A percentile compares a stretch with the other conserved stretches of the same genome.
These are phyloP conservation scores for Venturia nashicola DNA, from an alignment of 2,329 filamentous ascomycete genomes.

Conservation along the genomic window DNA sequence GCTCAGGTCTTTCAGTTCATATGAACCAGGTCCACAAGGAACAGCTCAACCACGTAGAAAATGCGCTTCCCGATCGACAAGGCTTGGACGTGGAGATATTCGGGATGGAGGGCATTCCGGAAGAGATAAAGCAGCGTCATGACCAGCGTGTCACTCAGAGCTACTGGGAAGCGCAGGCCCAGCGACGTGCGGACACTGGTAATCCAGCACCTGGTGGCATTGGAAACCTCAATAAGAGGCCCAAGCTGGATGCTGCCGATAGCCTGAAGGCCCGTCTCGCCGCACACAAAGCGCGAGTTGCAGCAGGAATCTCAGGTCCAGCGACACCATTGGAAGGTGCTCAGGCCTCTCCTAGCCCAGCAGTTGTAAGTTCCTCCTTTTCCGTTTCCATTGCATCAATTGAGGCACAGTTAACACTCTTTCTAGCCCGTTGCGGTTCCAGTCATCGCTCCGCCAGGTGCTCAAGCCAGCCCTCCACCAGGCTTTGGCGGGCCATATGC, in stretches of 20 bases:
- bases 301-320: neutral
- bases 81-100: slow-evolving; percentile 92
- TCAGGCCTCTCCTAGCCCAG: slow-evolving; percentile 1
- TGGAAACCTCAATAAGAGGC: slow-evolving; percentile 43
- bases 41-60: slow-evolving; percentile 74
- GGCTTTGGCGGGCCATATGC: neutral
- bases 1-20: slow-evolving; percentile 70
- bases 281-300: neutral
- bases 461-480: slow-evolving; percentile 5
- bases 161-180: slow-evolving; percentile 75
- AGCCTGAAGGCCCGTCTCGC: slow-evolving; percentile 41
- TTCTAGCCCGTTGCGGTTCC: slow-evolving; percentile 1
- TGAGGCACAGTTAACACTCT: neutral
- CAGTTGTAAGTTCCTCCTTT: neutral
- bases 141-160: slow-evolving; percentile 75
- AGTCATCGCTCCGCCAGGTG: neutral
- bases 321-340: neutral
- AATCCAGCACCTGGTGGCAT: slow-evolving; percentile 61
- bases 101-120: slow-evolving; percentile 92
- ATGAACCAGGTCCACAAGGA: slow-evolving; percentile 99
- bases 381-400: neutral
- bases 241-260: slow-evolving; percentile 55
- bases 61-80: slow-evolving; percentile 76
- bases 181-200: slow-evolving; percentile 68
- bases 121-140: slow-evolving; percentile 71